Base-by-base conservation (phyloP, 2,329 filamentous ascomycete species). In the Ceratocystis smalleyi region DNA sequence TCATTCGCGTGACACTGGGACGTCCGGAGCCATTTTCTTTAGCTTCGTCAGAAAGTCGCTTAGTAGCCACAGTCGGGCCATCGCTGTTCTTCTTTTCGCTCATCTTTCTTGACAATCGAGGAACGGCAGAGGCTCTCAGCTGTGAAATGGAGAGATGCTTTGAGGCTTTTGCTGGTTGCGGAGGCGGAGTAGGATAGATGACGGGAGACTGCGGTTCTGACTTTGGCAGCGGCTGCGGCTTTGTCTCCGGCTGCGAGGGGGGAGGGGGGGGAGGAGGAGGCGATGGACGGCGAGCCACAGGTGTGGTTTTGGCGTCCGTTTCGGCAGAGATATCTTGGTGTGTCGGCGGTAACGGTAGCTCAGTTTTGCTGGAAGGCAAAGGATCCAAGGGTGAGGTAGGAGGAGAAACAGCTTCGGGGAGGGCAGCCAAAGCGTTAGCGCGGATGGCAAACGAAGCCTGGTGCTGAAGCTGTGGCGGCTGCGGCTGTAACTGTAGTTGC, bases 31-130 rank as follows among this genome's bases (percentile, higher is more conserved):
- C 19, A 47, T 40, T 57, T 30, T 64, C 62, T 45, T 64, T 64
- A n/a, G 40, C 40, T 75, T 96, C 89, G 74, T 94, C 89, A 17
- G 89, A 94, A 73, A 86, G 87, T 69, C 89, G 79, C 75, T 94
- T 90, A 49, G 84, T 79, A 67, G 78, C 79, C 55, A 77, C 75
- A 66, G 82, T 71, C 64, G 74, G 76, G 66, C 72, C 76, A 65
- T 83, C 81, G 65, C 75, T 67, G 5, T 77, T 24, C 78, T 62
- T 73, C 70, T n/a, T 68, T 68, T 57, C 75, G 61, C 68, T 71
- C 71, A 17, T 73, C 87, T 43, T 88, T 88, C 0, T 78, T 77
- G n/a, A 81, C 75, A 55, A 76, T 74, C 70, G 76, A 79, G 69
- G 78, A 19, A 62, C 57, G 3, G 65, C 64, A 1, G 62, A 64